These are phyloP conservation scores for Jackrogersella multiformis DNA, from an alignment of 495 filamentous ascomycete species.

Conservation along the genomic window DNA sequence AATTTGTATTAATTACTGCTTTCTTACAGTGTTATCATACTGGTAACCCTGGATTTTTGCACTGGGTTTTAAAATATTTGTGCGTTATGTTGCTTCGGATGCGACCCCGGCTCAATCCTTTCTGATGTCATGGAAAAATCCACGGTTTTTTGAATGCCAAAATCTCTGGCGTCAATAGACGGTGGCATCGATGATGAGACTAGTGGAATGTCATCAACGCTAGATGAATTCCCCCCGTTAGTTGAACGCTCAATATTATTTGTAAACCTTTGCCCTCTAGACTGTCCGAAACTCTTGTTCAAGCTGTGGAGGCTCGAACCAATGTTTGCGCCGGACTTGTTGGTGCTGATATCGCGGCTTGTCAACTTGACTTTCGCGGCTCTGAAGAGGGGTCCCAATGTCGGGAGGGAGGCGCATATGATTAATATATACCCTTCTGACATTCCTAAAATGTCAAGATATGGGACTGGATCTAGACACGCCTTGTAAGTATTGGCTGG, in stretches of 20 bases:
- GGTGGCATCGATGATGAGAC: slow-evolving; percentile 18
- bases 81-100: background rate
- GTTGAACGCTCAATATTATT: slow-evolving; percentile 26
- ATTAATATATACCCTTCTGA: slow-evolving; percentile 44
- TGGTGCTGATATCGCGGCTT: slow-evolving; percentile 16
- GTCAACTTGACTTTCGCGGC: slow-evolving; percentile 36
- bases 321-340: slow-evolving; percentile 15
- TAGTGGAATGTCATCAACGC: slow-evolving; percentile 38
- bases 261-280: slow-evolving; percentile 19
- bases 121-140: slow-evolving; percentile 29
- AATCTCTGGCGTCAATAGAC: background rate
- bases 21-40: too few relatives aligned
- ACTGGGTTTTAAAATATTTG: slow-evolving; percentile 19
- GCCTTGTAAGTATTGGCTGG: background rate
- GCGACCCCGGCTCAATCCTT: background rate
- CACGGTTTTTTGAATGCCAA: slow-evolving; percentile 29
- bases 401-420: slow-evolving; percentile 44
- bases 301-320: slow-evolving; percentile 26
- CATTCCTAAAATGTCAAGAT: slow-evolving; percentile 44
- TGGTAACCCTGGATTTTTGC: background rate
- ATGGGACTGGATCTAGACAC: slow-evolving; percentile 37
- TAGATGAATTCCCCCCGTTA: slow-evolving; percentile 30
- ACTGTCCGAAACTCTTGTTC: slow-evolving; percentile 17
- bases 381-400: slow-evolving; percentile 40
- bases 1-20: background rate